phyloP scores from a whole-genome alignment of 768 basidiomycete species.

The Tulasnella sp. region DNA sequence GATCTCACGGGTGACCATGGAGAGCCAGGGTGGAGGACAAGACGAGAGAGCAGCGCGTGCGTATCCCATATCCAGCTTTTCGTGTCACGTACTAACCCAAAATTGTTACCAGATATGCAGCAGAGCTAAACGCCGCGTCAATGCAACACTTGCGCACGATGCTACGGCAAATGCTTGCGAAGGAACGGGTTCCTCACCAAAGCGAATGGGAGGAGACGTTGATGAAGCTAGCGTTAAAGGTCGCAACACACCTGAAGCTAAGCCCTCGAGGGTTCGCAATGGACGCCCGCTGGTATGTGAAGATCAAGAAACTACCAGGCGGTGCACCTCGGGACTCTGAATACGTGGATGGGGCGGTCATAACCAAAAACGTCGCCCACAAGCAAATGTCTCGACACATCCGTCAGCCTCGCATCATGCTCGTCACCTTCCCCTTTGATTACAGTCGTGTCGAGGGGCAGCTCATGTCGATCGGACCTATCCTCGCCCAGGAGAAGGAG shows the following conservation, averaged over 20 bases:
- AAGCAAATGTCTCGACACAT: slow-evolving; percentile 67
- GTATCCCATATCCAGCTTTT: slow-evolving; percentile 34
- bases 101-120: slow-evolving; percentile 56
- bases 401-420: slow-evolving; percentile 88
- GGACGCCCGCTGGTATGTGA: slow-evolving; percentile 92
- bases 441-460: slow-evolving; percentile 90
- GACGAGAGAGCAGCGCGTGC: slow-evolving; percentile 86
- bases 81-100: background rate
- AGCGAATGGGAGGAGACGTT: slow-evolving; percentile 86
- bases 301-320: slow-evolving; percentile 98
- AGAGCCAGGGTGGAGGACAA: slow-evolving; percentile 79
- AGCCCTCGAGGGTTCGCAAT: slow-evolving; percentile 82
- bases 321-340: slow-evolving; percentile 90
- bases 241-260: slow-evolving; percentile 81
- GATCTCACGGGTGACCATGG: slow-evolving; percentile 45
- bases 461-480: slow-evolving; percentile 87
- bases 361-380: slow-evolving; percentile 96
- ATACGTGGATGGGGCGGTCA: slow-evolving; percentile 93
- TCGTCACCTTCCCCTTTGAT: slow-evolving; percentile 91
- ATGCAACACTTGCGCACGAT: slow-evolving; percentile 87
- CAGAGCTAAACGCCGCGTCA: slow-evolving; percentile 78
- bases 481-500: slow-evolving; percentile 88
- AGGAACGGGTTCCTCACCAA: slow-evolving; percentile 74
- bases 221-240: slow-evolving; percentile 73
- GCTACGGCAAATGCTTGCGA: slow-evolving; percentile 83